Percentiles rank a stretch among this genome's conserved stretches.
Evolutionary conservation across 805 yeast species (phyloP).

Genomic region (Yamadazyma scolyti): DNA sequence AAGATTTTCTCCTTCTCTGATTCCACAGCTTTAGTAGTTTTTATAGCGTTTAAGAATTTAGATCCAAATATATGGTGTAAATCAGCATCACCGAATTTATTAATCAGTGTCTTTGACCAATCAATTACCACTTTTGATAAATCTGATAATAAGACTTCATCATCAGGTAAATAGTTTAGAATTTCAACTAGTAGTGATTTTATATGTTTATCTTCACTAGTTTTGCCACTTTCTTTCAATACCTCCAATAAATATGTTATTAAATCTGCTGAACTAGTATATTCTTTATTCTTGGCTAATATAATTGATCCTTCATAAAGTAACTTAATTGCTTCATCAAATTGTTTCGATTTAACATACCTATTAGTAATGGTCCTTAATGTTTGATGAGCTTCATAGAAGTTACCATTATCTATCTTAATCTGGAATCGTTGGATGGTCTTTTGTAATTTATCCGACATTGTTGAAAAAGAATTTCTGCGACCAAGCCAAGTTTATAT

Average conservation of each 20-base stretch:
- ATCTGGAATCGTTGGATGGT: conserved; percentile 64
- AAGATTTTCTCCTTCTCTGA: conserved; percentile 38
- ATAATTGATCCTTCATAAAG: conserved; percentile 68
- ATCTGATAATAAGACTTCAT: conserved; percentile 51
- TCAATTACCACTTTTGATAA: conserved; percentile 61
- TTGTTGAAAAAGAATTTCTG: conserved; percentile 5
- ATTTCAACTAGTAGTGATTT: conserved; percentile 48
- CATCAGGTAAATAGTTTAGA: conserved; percentile 40
- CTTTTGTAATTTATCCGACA: conserved; percentile 43
- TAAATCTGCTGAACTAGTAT: conserved; percentile 79
- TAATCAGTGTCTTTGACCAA: conserved; percentile 58
- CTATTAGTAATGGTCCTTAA: conserved; percentile 86
- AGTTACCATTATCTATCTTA: conserved; percentile 70
- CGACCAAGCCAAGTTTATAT: background rate
- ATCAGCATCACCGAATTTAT: conserved; percentile 67
- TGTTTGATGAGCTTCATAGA: conserved; percentile 95
- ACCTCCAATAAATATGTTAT: conserved; percentile 69
- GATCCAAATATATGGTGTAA: conserved; percentile 72
- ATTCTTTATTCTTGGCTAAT: conserved; percentile 65
- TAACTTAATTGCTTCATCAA: conserved; percentile 67
- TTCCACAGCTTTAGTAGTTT: conserved; percentile 11
- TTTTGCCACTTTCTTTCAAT: conserved; percentile 48
- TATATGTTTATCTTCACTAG: conserved; percentile 32
- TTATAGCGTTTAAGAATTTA: conserved; percentile 46
- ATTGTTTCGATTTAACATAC: conserved; percentile 66